Base-by-base conservation (phyloP, 371 early-diverging fungal genomes). In the Mucor circinelloides region DNA sequence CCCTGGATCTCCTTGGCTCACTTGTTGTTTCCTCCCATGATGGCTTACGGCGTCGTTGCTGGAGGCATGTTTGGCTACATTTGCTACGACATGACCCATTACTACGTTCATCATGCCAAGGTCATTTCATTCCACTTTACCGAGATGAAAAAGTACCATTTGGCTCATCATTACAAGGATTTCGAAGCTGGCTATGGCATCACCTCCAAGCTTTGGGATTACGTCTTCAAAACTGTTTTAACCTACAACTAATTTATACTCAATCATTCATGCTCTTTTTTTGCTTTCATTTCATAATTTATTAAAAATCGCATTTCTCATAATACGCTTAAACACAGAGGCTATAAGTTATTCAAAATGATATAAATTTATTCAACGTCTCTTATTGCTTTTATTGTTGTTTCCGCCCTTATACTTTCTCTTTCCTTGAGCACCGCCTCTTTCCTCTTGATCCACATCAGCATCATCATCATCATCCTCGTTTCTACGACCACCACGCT, bases 121-220 rank as follows among this genome's bases (percentile, higher is more conserved):
- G 91, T 92, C 7, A 67, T 83, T 57, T 77, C 83, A 28, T 72
- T 82, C 58, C 87, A 92, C 75, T 84, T 95, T 60, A 81, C 84
- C 31, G 88, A 89, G 58, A 93, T 97, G 91, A 97, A 96, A 76
- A 87, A 91, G 17, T 96, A 95, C 70, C 97, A 97, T 68, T 72
- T 97, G 50, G 93, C 91, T 44, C 97, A 97, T 74, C 97, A 97
- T 76, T 96, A 96, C 85, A 89, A 92, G 81, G 84, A 95, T 72
- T 89, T 85, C 65, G 85, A 94, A 58, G 74, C 83, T 6, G 96
- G 95, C 6, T 97, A 89, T 69, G 97, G 97, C 13, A 95, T 97
- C 73, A 95, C 96, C 31, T 89, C 89, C 74, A 94, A 93, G 78
- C 42, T 96, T 54, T 95, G 95, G 95, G 97, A 96, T 78, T 77